Percentiles rank a stretch among this genome's conserved stretches.
phyloP scores from a whole-genome alignment of 2,329 filamentous ascomycete species.

The Albifimbria verrucaria region DNA sequence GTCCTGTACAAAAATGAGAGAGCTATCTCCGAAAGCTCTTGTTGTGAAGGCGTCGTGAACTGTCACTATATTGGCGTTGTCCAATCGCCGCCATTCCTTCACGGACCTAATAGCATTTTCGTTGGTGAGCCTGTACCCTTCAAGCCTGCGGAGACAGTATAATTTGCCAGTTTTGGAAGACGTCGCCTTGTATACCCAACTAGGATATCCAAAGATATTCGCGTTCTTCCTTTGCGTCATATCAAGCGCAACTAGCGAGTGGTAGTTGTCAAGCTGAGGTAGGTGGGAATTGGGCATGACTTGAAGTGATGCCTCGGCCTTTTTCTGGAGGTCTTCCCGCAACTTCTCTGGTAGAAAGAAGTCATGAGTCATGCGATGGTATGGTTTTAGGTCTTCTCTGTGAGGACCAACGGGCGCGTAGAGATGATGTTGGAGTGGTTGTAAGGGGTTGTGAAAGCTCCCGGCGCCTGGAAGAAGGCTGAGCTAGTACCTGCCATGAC shows the following conservation, averaged over 20 bases:
- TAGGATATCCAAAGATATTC: conserved; percentile 79
- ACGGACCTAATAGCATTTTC: conserved; percentile 84
- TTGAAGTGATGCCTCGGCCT: conserved; percentile 79
- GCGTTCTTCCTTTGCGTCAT: conserved; percentile 75
- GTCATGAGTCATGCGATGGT: conserved; percentile 84
- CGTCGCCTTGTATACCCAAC: conserved; percentile 93
- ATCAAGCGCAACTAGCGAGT: conserved; percentile 88
- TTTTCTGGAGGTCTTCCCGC: conserved; percentile 85
- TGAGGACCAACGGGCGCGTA: conserved; percentile 87
- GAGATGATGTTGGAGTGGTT: conserved; percentile 83
- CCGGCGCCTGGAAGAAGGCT: conserved; percentile 64
- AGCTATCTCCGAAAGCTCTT: conserved; percentile 88
- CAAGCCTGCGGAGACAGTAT: conserved; percentile 84
- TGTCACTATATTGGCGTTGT: conserved; percentile 77
- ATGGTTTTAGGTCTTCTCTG: conserved; percentile 74
- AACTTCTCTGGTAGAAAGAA: conserved; percentile 88
- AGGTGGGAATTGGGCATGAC: conserved; percentile 75
- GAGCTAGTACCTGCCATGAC: conserved; percentile 54
- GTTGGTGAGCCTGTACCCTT: conserved; percentile 85
- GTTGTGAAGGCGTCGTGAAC: conserved; percentile 93
- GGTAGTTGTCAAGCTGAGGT: conserved; percentile 81
- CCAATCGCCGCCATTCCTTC: conserved; percentile 84
- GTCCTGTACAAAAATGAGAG: conserved; percentile 88
- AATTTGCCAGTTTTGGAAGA: conserved; percentile 83
- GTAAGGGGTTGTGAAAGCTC: conserved; percentile 49